Evolutionary conservation across 805 yeast species (phyloP), one percentile per base, ranked within the genome.

Genomic region (Gaillardinia entomophila): DNA sequence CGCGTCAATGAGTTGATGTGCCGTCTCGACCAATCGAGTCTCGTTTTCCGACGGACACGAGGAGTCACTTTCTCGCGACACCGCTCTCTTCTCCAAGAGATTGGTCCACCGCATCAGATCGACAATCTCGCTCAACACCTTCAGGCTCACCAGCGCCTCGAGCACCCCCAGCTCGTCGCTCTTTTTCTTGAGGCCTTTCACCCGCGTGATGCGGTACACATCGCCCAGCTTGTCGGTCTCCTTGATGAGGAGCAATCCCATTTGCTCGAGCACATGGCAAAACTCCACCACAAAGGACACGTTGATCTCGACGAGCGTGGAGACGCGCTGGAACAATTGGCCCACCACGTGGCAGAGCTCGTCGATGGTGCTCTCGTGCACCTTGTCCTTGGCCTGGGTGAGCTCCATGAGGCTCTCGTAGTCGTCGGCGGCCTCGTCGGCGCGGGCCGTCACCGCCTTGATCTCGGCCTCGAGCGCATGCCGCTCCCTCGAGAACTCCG

Each of bases 241-340:
- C 31, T 67, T 66, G 2, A 73, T 65, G 30, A 84, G 67, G 24
- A 87, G 66, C 29, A 88, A 62, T 0, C 97, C 96, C 67, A 88
- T 77, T 3, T 81, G 69, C 48, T 84, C 94, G 20, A 85, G 60
- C 3, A 82, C 59, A 30, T 72, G 61, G 36, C 89, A 79, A 26
- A 62, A 54, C 30, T 65, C 71, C 4, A 67, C 48, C 36, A 79
- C 58, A 31, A 43, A 56, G 4, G 49, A 52, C 36, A 47, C 54
- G 28, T 48, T 45, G 8, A 35, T 29, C 3, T 43, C 44, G 3
- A 46, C 33, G 4, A 55, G 40, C 7, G 25, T 31, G 29, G 37
- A 42, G 4, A 55, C 24, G 20, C 37, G 36, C 8, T 22, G 15
- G 15, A 51, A 38, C 12, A 57, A 36, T 1, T 19, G 32, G 12